phyloP scores from a whole-genome alignment of 768 basidiomycete species.

The Pleurotus cornucopiae region DNA sequence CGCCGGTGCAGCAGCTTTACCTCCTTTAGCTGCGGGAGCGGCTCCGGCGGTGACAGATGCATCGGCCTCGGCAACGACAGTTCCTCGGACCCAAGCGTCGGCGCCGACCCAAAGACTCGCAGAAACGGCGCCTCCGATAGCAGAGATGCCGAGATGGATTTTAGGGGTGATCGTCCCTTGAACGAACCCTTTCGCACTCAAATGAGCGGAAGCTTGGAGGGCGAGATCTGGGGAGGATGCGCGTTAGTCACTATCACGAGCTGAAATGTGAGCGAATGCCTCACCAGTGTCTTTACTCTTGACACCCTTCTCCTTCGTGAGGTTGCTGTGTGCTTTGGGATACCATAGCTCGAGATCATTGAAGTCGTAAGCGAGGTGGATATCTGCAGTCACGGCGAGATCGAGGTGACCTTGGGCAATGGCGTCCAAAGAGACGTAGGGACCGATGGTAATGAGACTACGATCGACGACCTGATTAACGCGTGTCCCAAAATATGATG shows the following conservation, averaged over 20 bases:
- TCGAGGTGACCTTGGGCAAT: constrained; percentile 23
- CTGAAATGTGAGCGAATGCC: too few species aligned
- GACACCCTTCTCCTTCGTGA: neutral
- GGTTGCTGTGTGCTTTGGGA: neutral
- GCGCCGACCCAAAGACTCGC: neutral
- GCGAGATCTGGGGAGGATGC: neutral
- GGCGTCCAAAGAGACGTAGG: constrained; percentile 30
- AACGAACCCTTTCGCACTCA: neutral
- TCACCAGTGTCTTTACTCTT: constrained; percentile 1
- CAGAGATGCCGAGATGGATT: neutral
- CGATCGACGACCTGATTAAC: neutral
- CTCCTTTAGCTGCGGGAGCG: neutral
- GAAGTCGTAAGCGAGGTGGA: constrained; percentile 24
- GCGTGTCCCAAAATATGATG: too few species aligned
- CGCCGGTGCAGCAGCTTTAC: neutral
- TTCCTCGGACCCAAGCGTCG: neutral
- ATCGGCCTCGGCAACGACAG: neutral
- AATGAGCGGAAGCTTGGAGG: neutral
- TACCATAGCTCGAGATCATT: constrained; percentile 4
- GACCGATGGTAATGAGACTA: constrained; percentile 36
- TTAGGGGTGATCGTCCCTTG: neutral
- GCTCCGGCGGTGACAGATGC: neutral
- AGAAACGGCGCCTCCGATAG: neutral
- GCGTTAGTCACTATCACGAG: neutral
- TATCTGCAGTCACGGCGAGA: constrained; percentile 24